Base-by-base conservation (phyloP, 2,329 filamentous ascomycete species). In the Exophiala dermatitidis region DNA sequence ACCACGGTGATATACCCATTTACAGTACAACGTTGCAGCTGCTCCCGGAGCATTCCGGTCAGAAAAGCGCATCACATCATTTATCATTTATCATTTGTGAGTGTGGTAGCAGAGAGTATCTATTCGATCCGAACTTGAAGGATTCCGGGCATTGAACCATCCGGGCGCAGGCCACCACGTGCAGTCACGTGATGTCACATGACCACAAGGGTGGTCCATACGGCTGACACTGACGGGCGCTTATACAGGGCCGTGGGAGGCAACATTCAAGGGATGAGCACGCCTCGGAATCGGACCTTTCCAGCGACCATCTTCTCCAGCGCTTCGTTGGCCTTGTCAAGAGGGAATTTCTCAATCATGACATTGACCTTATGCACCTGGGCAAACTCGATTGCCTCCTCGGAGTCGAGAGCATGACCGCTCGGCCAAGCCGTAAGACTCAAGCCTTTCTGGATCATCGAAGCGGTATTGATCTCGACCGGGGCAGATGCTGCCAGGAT, bases 381-480 rank as follows among this genome's bases (percentile, higher is more conserved):
- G 1, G 76, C 73, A 62, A 80, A 77, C 3, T 66, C 67, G 53
- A 80, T 77, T 1, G 76, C 72, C 55, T 80, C 77, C 60, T 80
- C 76, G 5, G 66, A 68, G 58, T 81, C 78, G 9, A 74, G 65
- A 1, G 75, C 72, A 56, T 80, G 77, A 3, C 78, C 77, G 7
- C 68, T 70, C 0, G 77, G 77, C 78, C 78, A 81, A 7, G 72
- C 74, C 38, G 72, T 70, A 3, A 80, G 71, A 1, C 69, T 74
- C 19, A 73, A 55, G 2, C 73, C 78, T 31, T 75, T 71, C n/a
- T 60, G 8, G 46, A 80, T 69, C 70, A 79, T 64, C 2, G 57
- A 43, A 7, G 52, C 49, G 4, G 62, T 62, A 68, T 69, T 40
- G 46, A 65, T 41, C 36, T 60, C 59, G 31, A 53, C 57, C 1